Base-by-base conservation (phyloP, 352 stramenopile genomes). In the Globisporangium paddicum region DNA sequence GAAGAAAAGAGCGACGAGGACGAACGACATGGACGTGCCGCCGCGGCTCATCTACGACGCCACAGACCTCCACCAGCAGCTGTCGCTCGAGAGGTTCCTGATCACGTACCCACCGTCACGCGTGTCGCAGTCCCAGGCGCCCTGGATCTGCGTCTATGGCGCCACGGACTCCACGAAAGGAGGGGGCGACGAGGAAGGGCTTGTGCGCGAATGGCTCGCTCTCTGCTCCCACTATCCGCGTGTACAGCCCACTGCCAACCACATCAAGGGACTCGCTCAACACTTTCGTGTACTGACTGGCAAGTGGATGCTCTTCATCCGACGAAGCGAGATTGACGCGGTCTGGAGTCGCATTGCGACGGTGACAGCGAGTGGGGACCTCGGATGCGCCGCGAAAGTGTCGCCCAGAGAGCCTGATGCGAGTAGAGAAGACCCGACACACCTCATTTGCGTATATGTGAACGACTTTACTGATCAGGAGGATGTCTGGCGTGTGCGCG, bases 291-390 rank as follows among this genome's bases (percentile, higher is more conserved):
- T 65, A 41, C 50, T 65, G 13, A 49, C 28, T 14, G 59, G 59
- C 34, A 65, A 60, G 44, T 60, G 59, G 59, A 60, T 65, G 51
- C 40, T 65, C 41, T 65, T 65, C 35, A 34, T 37, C n/a, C 34
- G 7, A 8, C 51, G 50, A 25, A 34, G 18, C 10, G 5, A 37
- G 6, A 45, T 65, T 25, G 51, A 60, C 34, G 41, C 19, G 5
- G 25, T 55, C 28, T 65, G 52, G 59, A 11, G 28, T 2, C 34
- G 23, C 30, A 55, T 61, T 14, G 52, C 52, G 6, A 6, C 26
- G 9, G 51, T 44, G 13, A 55, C 53, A 4, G 38, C 28, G 18
- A 23, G 16, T 19, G 51, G 52, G 1, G 21, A 28, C 4, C 28
- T 65, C 6, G 51, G 23, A 5, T 23, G 11, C 11, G 32, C 51